These are phyloP conservation scores for Fallopia convolvulus DNA, from an alignment of 148 eudicot genomes.

Conservation along the genomic window DNA sequence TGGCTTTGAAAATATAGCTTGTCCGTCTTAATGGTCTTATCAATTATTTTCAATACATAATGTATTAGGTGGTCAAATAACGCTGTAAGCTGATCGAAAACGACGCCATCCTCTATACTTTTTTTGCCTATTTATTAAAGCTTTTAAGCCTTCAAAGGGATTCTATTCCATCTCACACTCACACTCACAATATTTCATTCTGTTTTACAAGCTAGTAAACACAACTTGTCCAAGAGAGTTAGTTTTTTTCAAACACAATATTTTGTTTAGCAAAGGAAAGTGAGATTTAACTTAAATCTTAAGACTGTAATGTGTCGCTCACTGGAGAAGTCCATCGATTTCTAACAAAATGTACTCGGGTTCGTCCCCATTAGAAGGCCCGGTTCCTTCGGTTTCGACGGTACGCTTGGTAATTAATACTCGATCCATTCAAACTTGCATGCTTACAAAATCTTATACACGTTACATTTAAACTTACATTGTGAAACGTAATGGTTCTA, in stretches of 20 bases:
- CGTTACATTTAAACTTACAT: too few relatives aligned
- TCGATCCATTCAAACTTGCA: neutral
- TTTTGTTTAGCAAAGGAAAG: neutral
- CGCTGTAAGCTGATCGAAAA: neutral
- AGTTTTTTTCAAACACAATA: neutral
- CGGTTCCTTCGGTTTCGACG: slow-evolving; percentile 8
- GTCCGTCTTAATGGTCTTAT: too few relatives aligned
- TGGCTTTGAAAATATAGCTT: too few relatives aligned
- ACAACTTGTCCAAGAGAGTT: neutral
- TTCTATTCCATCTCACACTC: neutral
- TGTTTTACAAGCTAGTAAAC: too few relatives aligned
- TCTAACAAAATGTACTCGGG: slow-evolving; percentile 8
- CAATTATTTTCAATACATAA: too few relatives aligned
- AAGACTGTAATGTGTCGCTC: slow-evolving; percentile 2
- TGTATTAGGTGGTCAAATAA: too few relatives aligned
- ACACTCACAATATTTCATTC: neutral
- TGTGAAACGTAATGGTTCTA: too few relatives aligned
- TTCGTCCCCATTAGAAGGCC: neutral
- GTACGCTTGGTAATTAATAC: slow-evolving; percentile 4
- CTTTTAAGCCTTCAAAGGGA: neutral
- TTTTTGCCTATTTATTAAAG: too few relatives aligned
- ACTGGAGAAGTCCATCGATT: slow-evolving; percentile 2
- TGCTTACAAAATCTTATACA: neutral
- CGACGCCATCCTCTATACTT: too few relatives aligned
- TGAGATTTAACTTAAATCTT: neutral